phyloP scores from a whole-genome alignment of 2,329 filamentous ascomycete species.

The Epichloe elymi region DNA sequence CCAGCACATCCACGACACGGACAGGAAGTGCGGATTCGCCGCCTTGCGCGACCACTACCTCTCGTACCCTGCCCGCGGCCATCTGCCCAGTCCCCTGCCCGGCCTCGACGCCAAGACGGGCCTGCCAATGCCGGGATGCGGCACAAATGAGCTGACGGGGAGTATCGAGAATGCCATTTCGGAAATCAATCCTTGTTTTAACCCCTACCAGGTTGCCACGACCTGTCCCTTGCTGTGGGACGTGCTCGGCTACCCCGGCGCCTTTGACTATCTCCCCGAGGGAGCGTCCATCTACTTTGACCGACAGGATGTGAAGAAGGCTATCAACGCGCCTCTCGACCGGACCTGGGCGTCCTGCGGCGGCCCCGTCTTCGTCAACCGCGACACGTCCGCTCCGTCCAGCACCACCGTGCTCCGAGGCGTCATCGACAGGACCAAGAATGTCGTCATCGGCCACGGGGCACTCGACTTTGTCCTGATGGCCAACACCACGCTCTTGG shows the following conservation, averaged over 20 bases:
- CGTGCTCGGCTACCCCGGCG: slow-evolving; percentile 53
- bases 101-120: slow-evolving; percentile 19
- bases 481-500: slow-evolving; percentile 54
- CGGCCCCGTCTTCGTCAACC: slow-evolving; percentile 23
- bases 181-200: slow-evolving; percentile 61
- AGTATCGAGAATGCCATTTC: slow-evolving; percentile 41
- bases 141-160: slow-evolving; percentile 40
- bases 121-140: slow-evolving; percentile 17
- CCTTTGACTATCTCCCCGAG: slow-evolving; percentile 46
- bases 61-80: slow-evolving; percentile 51
- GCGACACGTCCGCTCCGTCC: slow-evolving; percentile 10
- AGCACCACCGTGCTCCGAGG: slow-evolving; percentile 32
- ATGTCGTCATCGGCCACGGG: slow-evolving; percentile 64
- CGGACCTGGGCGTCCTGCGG: slow-evolving; percentile 43
- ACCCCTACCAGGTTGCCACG: slow-evolving; percentile 56
- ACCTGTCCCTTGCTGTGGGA: slow-evolving; percentile 62
- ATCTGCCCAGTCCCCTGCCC: slow-evolving; percentile 1
- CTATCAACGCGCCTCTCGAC: slow-evolving; percentile 48
- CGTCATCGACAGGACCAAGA: slow-evolving; percentile 58
- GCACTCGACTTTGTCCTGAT: slow-evolving; percentile 55
- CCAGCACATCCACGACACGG: slow-evolving; percentile 17
- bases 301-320: slow-evolving; percentile 52
- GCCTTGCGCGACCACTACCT: slow-evolving; percentile 45
- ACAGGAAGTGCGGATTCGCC: slow-evolving; percentile 43
- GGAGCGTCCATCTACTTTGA: slow-evolving; percentile 51